Base-by-base conservation (phyloP, 768 basidiomycete species). In the Trametes coccinea region DNA sequence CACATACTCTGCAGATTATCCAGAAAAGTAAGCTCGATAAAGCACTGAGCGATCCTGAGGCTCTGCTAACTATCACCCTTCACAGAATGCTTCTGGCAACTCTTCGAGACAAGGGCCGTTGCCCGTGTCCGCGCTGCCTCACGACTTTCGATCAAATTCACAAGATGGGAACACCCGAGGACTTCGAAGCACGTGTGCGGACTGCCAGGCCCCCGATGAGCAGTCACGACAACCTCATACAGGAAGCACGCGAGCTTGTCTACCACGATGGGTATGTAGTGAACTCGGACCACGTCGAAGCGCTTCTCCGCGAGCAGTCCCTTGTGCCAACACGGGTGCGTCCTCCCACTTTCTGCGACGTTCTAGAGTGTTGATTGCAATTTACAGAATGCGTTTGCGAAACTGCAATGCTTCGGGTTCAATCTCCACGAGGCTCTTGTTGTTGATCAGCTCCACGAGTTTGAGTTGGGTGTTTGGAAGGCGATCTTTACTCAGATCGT, bases 401-500 rank as follows among this genome's bases (percentile, higher is more conserved):
- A 54, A 0, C 60, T 67, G 6, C 30, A 61, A 14, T 33, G 8
- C 0, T 52, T 66, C n/a, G 62, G 62, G 8, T 66, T 72, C 44
- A 63, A 74, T 56, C 52, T 67, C 10, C 70, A 69, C 39, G 1
- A 30, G 1, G 62, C 74, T 55, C 60, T 76, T 37, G 67, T 66
- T 5, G 58, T 66, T 2, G 75, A 76, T 53, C 51, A 72, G n/a
- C 33, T 76, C 50, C 75, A 76, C 37, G 72, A 75, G 39, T 62
- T 68, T 17, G 73, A 76, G 40, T 62, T 75, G 2, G 75, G 75
- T 0, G 68, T 69, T 5, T 74, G 71, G 71, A 75, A 75, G 58
- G 58, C 48, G 2, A 9, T 70, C 1, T 68, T 74, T 39, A 60
- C 56, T 3, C 75, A 76, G 41, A 57, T 75, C 0, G 55, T 76